Conservation (phyloP, 2,329 filamentous ascomycete species). For the Hypomyces perniciosus region DNA sequence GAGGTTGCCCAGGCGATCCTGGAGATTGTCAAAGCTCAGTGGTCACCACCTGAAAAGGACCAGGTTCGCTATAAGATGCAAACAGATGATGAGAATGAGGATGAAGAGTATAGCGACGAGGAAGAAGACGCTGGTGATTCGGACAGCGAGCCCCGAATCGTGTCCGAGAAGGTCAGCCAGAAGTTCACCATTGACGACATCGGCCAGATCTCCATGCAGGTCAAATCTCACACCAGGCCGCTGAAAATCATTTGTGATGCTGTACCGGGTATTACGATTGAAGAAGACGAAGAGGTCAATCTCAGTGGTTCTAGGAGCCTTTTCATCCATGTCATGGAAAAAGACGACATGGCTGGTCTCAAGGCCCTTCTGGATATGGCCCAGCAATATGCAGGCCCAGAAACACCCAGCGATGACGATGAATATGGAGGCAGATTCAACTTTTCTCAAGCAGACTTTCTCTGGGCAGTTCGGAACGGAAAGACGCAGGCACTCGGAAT, state of each 20-base stretch:
- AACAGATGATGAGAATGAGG: constrained; percentile 31
- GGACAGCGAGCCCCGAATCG: constrained; percentile 38
- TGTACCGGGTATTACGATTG: constrained; percentile 29
- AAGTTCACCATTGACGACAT: constrained; percentile 72
- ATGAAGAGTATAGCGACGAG: constrained; percentile 30
- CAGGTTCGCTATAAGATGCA: constrained; percentile 45
- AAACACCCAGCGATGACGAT: constrained; percentile 29
- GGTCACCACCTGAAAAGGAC: constrained; percentile 48
- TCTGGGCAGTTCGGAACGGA: constrained; percentile 38
- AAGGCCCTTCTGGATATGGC: constrained; percentile 52
- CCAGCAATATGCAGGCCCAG: constrained; percentile 36
- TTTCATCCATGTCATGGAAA: constrained; percentile 42
- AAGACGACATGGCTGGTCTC: constrained; percentile 49
- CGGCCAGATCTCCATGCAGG: constrained; percentile 60
- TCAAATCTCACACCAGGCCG: constrained; percentile 58
- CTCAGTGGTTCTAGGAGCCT: constrained; percentile 18
- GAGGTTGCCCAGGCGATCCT: constrained; percentile 60
- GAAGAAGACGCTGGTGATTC: constrained; percentile 30
- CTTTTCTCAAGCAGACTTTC: constrained; percentile 38
- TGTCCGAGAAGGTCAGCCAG: constrained; percentile 54
- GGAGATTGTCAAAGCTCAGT: constrained; percentile 65
- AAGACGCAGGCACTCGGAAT: constrained; percentile 53
- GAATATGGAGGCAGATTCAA: constrained; percentile 28
- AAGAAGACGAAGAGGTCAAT: constrained; percentile 22
- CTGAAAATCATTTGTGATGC: constrained; percentile 41